phyloP scores from a whole-genome alignment of 2,329 filamentous ascomycete genomes.

The Colletotrichum sp. region DNA sequence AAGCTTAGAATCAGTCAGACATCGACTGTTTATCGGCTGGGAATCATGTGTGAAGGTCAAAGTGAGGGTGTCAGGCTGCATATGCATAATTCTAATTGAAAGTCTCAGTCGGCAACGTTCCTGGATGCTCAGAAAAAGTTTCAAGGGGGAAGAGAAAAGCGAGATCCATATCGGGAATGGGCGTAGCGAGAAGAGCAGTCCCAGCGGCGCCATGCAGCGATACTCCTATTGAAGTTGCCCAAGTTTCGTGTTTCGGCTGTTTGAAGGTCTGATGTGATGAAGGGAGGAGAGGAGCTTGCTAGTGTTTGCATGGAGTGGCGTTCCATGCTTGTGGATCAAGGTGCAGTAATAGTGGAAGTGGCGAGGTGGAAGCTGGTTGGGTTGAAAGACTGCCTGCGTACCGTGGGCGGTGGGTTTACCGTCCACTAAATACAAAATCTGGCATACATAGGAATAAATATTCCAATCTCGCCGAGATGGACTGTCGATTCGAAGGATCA shows the following conservation, averaged over 20 bases:
- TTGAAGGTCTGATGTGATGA: too few relatives aligned
- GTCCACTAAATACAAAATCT: neutral
- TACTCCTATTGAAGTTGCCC: too few relatives aligned
- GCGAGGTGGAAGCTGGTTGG: neutral
- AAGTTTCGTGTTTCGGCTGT: too few relatives aligned
- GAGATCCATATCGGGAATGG: too few relatives aligned
- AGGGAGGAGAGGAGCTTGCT: too few relatives aligned
- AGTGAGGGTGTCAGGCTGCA: too few relatives aligned
- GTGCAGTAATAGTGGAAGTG: neutral
- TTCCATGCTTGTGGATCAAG: neutral
- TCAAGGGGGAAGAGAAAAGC: too few relatives aligned
- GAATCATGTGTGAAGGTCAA: neutral
- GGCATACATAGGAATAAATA: neutral
- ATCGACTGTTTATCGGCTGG: neutral
- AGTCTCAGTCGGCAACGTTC: too few relatives aligned
- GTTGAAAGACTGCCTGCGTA: neutral
- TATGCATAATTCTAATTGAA: too few relatives aligned
- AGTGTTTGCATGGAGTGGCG: neutral
- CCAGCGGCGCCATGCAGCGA: too few relatives aligned
- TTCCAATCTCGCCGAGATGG: neutral
- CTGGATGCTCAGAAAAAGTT: too few relatives aligned
- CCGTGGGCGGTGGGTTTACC: neutral
- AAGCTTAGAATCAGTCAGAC: neutral
- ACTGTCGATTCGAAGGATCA: neutral
- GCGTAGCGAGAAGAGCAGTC: too few relatives aligned